Base-by-base conservation (phyloP, 2,329 filamentous ascomycete genomes). In the Xylaria sp. region DNA sequence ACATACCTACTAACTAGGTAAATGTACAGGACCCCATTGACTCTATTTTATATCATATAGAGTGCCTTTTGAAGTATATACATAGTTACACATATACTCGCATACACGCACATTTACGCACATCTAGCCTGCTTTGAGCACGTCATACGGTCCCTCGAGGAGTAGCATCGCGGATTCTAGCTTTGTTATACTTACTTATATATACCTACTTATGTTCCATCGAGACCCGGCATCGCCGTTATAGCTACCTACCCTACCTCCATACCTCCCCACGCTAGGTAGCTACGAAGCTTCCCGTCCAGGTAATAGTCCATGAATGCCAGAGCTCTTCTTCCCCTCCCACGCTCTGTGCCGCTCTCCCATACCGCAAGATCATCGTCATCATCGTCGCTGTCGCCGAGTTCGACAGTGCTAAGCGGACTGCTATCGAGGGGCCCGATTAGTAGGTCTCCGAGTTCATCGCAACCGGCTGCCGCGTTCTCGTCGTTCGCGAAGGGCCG, bases 291-390 rank as follows among this genome's bases (percentile, higher is more conserved):
- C 29, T 34, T 13, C n/a, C n/a, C n/a, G n/a, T n/a, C n/a, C n/a
- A n/a, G n/a, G n/a, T n/a, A n/a, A n/a, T n/a, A n/a, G 44, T 58
- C 49, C 46, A 64, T 63, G 61, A 62, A 56, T 43, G 52, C 50
- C 39, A 57, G 42, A 54, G 24, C 42, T 34, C 29, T 4, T 34
- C 48, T 44, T 26, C 39, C 34, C 29, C 17, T 26, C 26, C 34
- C 18, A 39, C 38, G 38, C 40, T 60, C 20, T 26, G 29, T 34
- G 8, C 9, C 29, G 11, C 16, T 6, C 11, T 7, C 44, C 49
- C 56, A 57, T 54, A 21, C 54, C 19, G n/a, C 52, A 39, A 48
- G 41, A 22, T 44, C 37, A 38, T 34, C 29, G 22, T 50, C 40
- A 37, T 42, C 26, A 38, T 34, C 17, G 39, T 43, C 44, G 9